Percentiles rank a stretch among this genome's conserved stretches.
These are phyloP conservation scores for Picochlorum sp. DNA, from an alignment of 139 green algal species.

Conservation along the genomic window DNA sequence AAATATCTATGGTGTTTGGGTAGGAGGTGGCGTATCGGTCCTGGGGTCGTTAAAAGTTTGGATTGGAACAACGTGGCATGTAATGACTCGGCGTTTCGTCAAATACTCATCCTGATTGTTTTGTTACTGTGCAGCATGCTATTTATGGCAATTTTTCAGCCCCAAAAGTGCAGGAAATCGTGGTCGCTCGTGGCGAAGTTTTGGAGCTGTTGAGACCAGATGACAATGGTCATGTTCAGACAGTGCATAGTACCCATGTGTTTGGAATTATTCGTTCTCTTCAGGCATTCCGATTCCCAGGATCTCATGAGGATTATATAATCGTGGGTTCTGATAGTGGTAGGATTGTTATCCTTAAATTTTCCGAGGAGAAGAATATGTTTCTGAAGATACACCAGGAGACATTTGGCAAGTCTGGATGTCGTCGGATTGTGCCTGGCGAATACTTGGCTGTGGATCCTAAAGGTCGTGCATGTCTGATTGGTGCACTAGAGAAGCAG, in stretches of 20 bases:
- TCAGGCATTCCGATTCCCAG: conserved; percentile 79
- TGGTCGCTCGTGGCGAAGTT: conserved; percentile 78
- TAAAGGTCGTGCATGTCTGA: conserved; percentile 89
- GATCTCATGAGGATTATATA: conserved; percentile 79
- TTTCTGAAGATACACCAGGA: conserved; percentile 95
- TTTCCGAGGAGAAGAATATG: conserved; percentile 66
- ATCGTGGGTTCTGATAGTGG: conserved; percentile 87
- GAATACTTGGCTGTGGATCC: conserved; percentile 89
- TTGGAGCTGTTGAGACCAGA: conserved; percentile 94
- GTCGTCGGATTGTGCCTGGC: conserved; percentile 86
- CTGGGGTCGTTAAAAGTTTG: neutral
- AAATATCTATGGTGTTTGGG: neutral
- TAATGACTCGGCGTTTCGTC: neutral
- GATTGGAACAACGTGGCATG: conserved; percentile 1
- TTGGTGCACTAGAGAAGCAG: conserved; percentile 91
- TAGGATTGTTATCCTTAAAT: conserved; percentile 93
- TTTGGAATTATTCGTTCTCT: conserved; percentile 90
- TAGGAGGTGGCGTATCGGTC: neutral
- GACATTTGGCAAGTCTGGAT: conserved; percentile 93
- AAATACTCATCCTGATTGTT: neutral
- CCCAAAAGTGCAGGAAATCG: conserved; percentile 91
- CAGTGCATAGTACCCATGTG: conserved; percentile 34
- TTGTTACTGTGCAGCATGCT: conserved; percentile 51
- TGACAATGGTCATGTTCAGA: conserved; percentile 71
- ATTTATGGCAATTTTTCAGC: conserved; percentile 93